Conservation (phyloP, 2,329 filamentous ascomycete species). For the Xylaria sp. region DNA sequence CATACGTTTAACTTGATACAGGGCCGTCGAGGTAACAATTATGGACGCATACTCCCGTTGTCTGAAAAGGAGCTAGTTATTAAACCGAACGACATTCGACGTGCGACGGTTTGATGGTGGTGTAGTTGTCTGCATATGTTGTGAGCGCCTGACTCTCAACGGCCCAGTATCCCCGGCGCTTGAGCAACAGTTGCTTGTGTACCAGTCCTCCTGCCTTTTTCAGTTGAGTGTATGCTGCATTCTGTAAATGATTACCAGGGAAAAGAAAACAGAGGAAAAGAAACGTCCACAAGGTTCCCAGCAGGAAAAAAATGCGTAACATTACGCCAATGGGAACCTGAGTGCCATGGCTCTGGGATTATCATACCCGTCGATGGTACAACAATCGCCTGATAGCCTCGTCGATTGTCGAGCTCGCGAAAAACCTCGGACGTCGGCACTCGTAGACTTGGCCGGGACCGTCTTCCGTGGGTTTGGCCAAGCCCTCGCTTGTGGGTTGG, state of each 20-base stretch:
- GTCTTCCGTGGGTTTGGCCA: slow-evolving; percentile 30
- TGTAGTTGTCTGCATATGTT: slow-evolving; percentile 11
- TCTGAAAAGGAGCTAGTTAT: neutral
- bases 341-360: slow-evolving; percentile 25
- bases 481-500: slow-evolving; percentile 33
- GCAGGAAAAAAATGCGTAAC: slow-evolving; percentile 14
- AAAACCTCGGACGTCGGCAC: slow-evolving; percentile 32
- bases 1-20: neutral
- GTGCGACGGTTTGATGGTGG: slow-evolving; percentile 8
- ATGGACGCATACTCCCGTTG: neutral
- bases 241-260: neutral
- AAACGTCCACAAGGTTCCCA: neutral
- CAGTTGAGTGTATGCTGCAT: slow-evolving; percentile 10
- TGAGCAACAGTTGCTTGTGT: slow-evolving; percentile 14
- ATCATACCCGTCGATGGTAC: slow-evolving; percentile 19
- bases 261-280: slow-evolving; percentile 1
- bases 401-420: slow-evolving; percentile 23
- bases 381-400: slow-evolving; percentile 32
- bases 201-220: slow-evolving; percentile 26
- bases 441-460: slow-evolving; percentile 26
- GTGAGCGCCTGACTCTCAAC: slow-evolving; percentile 19
- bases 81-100: neutral
- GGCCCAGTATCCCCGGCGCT: slow-evolving; percentile 14
- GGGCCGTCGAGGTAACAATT: neutral
- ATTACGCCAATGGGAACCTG: slow-evolving; percentile 17